Evolutionary conservation across 352 stramenopile genomes (phyloP), one percentile per base, ranked within the genome.

Genomic region (Phytophthora cactorum): DNA sequence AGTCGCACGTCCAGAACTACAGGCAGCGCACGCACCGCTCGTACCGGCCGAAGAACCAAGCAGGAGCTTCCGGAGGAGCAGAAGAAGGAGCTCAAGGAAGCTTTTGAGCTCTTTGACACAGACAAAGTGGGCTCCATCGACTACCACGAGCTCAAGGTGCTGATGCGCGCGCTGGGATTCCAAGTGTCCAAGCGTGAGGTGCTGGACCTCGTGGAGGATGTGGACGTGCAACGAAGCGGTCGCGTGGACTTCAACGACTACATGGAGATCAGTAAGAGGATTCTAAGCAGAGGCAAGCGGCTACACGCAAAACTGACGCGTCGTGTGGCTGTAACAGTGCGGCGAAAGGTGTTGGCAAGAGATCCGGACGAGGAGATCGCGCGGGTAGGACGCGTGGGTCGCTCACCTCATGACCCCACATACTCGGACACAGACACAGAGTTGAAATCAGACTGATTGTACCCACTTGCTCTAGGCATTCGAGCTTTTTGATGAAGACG

Each of bases 121-220:
- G 91, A 98, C 59, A 96, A 97, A 72, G 90, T 82, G 49, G 91
- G 92, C 6, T 86, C 79, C 3, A 89, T 98, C 60, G 89, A 98
- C 81, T 95, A 97, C 68, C 91, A 98, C 71, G 95, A 98, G 70
- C 86, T 98, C 68, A 98, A 98, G 68, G 92, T 93, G 62, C 75
- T 97, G 45, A 97, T 98, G 86, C 87, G 93, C 14, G 93, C 95
- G n/a, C 66, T 98, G 41, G 95, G 93, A 31, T 98, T 98, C 66
- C 79, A 95, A 49, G 90, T 98, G 27, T 90, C 86, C 59, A 97
- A 98, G 72, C 70, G 76, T 29, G 89, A 98, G 46, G 89, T 98
- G 25, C 65, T 97, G 41, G 85, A 89, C 27, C 76, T 98, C 4
- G 90, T 98, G 34, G 86, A 97, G 34, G 90, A 97, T 46, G 89